Evolutionary conservation across 768 basidiomycete genomes (phyloP), one percentile per base, ranked within the genome.

Genomic region (Russula brevipes): DNA sequence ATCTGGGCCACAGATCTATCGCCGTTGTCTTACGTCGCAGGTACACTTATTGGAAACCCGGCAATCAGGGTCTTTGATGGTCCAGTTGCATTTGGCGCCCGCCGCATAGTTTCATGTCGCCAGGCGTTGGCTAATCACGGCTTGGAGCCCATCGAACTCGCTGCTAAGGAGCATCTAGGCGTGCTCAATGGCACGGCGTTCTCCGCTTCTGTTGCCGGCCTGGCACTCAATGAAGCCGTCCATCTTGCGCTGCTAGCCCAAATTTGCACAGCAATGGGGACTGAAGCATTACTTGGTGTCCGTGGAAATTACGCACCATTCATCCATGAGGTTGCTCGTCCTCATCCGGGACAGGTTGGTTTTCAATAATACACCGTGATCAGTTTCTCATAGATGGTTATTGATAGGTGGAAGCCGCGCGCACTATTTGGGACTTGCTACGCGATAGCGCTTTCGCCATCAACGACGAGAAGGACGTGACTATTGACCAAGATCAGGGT

Each of bases 131-230:
- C 78, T 2, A 77, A 78, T 24, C 85, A 89, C 65, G 74, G 78
- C 42, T 82, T 91, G 33, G 73, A 79, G 49, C 87, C 90, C 1
- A 78, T 93, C 59, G 75, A 82, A 31, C 82, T 91, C 17, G 82
- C 79, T 3, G 85, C 85, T 16, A 91, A 91, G 73, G 89, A 91
- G 58, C 89, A 89, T 66, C 80, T 91, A 14, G 90, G 89, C 12
- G 83, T 91, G 56, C 74, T 91, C 46, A 94, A 94, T 71, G 93
- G 92, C 54, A 92, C 91, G 1, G 89, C 90, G 0, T 92, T 92
- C 74, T 89, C 87, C 39, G 85, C 91, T 0, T 85, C 89, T 7
- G 82, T 91, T n/a, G 88, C 84, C 4, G 79, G 86, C 7, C 79
- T 94, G 16, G 89, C 87, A 9, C 74, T 91, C 57, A 81, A 85